Percentiles rank a stretch among this genome's conserved stretches.
phyloP scores from a whole-genome alignment of 176 grass and related monocot species.

The Echinochloa phyllopogon region DNA sequence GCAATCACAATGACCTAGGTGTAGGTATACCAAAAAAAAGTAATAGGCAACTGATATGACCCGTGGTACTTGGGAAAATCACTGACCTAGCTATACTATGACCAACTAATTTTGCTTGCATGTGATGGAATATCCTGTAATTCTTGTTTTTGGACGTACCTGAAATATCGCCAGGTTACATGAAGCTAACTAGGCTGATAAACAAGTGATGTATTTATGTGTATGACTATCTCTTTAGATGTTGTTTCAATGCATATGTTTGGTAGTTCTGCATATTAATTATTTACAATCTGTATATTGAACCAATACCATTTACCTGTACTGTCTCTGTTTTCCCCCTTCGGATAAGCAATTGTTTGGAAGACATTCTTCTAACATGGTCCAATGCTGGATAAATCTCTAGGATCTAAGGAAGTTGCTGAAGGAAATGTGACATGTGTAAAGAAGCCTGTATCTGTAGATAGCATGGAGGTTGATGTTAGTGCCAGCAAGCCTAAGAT shows the following conservation, averaged over 20 bases:
- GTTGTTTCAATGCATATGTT: neutral
- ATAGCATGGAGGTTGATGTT: slow-evolving; percentile 62
- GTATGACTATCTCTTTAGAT: slow-evolving; percentile 9
- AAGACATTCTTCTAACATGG: slow-evolving; percentile 32
- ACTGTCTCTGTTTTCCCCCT: neutral
- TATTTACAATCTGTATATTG: neutral
- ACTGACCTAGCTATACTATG: neutral
- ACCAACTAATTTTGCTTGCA: neutral
- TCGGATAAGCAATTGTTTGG: slow-evolving; percentile 30
- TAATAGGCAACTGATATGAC: neutral
- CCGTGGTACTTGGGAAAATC: neutral
- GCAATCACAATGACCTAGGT: neutral
- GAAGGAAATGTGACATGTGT: slow-evolving; percentile 37
- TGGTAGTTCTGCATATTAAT: neutral
- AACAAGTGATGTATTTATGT: neutral
- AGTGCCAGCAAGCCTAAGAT: slow-evolving; percentile 38
- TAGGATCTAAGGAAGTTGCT: slow-evolving; percentile 55
- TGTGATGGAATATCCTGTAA: neutral
- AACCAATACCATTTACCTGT: neutral
- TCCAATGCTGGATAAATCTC: slow-evolving; percentile 26
- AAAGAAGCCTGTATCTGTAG: slow-evolving; percentile 32
- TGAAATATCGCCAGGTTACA: neutral
- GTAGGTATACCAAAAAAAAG: neutral
- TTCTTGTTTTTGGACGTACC: slow-evolving; percentile 21
- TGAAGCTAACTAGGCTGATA: slow-evolving; percentile 9